phyloP scores from a whole-genome alignment of 805 yeast species.

The Saturnispora kantuleensis region DNA sequence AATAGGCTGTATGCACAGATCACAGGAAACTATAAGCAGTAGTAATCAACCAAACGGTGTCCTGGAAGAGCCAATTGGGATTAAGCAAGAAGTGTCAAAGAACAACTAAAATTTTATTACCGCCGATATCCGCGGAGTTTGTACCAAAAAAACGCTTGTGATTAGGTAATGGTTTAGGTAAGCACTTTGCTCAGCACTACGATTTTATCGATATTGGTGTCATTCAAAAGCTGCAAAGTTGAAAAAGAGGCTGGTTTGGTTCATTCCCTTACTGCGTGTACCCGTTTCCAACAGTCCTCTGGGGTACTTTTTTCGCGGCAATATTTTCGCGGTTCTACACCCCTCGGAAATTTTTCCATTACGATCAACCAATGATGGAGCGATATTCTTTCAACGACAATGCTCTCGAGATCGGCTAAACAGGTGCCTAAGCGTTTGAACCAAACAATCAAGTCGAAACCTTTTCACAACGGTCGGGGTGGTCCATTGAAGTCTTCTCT shows the following conservation, averaged over 20 bases:
- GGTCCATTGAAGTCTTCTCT: neutral
- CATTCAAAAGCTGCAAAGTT: too few species aligned
- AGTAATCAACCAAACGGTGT: too few species aligned
- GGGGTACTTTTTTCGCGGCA: neutral
- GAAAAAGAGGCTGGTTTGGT: too few species aligned
- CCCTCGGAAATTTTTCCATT: neutral
- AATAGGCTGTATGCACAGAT: too few species aligned
- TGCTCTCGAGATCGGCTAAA: neutral
- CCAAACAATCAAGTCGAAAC: neutral
- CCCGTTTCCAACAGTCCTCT: neutral
- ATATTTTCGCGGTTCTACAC: neutral
- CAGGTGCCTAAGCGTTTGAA: neutral
- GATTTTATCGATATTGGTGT: too few species aligned
- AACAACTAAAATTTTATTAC: neutral
- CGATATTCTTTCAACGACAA: neutral
- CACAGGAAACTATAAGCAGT: too few species aligned
- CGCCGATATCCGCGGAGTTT: conserved; percentile 4
- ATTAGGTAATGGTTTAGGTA: too few species aligned
- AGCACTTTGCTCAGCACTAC: neutral
- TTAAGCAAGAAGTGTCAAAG: too few species aligned
- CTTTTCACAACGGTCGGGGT: too few species aligned
- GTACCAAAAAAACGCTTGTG: neutral
- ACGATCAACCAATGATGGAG: neutral
- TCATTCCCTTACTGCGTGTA: neutral
- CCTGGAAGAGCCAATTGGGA: too few species aligned